Evolutionary conservation across 2,329 filamentous ascomycete species (phyloP), one percentile per base, ranked within the genome.

Genomic region (Penicillium sp.): DNA sequence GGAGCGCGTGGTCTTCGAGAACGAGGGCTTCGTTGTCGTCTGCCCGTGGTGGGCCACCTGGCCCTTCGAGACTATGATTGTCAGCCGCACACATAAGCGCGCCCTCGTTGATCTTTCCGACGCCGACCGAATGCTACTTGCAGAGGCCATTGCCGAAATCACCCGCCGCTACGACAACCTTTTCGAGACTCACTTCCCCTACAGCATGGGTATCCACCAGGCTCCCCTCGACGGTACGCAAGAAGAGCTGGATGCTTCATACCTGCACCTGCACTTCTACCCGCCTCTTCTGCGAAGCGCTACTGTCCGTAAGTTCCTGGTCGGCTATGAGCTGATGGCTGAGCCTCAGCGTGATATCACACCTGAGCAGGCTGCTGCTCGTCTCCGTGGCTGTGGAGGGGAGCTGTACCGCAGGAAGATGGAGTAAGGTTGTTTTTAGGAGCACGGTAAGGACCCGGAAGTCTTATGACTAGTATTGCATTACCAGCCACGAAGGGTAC

Each of bases 311-410:
- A 98, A 98, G 75, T 98, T 97, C 73, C 72, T 97, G 45, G 93
- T 98, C 29, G 93, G 93, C 56, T 79, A 95, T 68, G 93, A 98
- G 73, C 80, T 98, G 73, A 83, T 98, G 82, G 93, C 88, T 1
- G 93, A 98, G 74, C 92, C 93, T n/a, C 93, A 98, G 72, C 82
- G 93, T 51, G 93, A 98, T 68, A 97, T 98, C 63, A 98, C 93
- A 0, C 92, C 93, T 0, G 93, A 98, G 72, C 93, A 97, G 73
- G 93, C 93, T 1, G 87, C 93, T 12, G 83, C 82, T 24, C 83
- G 83, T 43, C 74, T 98, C 52, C 81, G 87, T 57, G 78, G 79
- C 50, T 91, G 89, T 56, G 88, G 83, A 3, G 90, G 90, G 13
- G 82, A 89, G 66, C 73, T 98, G 55, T 97, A 98, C 67, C 82